These are phyloP conservation scores for Tolypocladium guangdongense DNA, from an alignment of 2,329 filamentous ascomycete genomes.

Conservation along the genomic window DNA sequence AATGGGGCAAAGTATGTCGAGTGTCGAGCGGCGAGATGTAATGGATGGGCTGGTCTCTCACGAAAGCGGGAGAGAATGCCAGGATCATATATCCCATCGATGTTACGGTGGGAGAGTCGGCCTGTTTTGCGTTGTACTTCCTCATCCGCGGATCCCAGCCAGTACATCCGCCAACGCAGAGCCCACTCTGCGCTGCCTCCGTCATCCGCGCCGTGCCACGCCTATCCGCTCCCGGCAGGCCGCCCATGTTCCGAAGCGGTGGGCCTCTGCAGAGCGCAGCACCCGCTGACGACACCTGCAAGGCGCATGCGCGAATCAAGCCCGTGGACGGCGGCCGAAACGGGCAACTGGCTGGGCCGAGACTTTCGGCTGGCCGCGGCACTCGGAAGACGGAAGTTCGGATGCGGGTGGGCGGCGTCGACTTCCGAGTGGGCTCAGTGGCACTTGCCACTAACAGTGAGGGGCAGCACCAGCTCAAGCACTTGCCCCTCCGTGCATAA, in stretches of 20 bases:
- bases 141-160: neutral
- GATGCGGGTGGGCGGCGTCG: conserved; percentile 3
- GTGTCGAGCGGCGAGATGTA: neutral
- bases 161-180: neutral
- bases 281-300: neutral
- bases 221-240: neutral
- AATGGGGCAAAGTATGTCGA: neutral
- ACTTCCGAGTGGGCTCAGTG: neutral
- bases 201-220: neutral
- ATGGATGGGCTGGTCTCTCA: neutral
- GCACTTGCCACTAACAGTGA: too few species aligned
- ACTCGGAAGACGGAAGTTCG: conserved; percentile 18
- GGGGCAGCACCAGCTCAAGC: too few species aligned
- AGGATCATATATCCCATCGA: neutral
- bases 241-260: neutral
- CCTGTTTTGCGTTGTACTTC: neutral
- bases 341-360: neutral
- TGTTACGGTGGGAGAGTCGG: neutral
- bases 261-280: neutral
- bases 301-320: conserved; percentile 1
- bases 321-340: neutral
- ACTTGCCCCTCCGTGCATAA: neutral
- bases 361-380: conserved; percentile 1
- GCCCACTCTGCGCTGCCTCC: neutral
- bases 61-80: neutral